Evolutionary conservation across 1,284 basidiomycete genomes (phyloP), one percentile per base, ranked within the genome.

Genomic region (Termitomyces sp.): DNA sequence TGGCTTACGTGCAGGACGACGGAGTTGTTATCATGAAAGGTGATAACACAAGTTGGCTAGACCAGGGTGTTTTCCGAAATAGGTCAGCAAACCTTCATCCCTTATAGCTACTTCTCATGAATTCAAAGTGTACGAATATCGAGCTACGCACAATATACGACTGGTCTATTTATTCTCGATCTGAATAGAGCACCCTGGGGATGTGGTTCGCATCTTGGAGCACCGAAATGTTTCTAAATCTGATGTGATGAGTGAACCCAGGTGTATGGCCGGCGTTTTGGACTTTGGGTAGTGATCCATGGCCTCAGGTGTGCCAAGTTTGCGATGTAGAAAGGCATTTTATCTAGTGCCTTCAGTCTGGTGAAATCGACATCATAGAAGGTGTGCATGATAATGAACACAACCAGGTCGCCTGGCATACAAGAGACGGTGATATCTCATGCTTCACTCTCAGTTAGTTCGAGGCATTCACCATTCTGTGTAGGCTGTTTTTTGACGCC

Each of bases 301-400:
- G 82, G 80, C 84, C 84, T 7, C 67, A 68, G 46, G 84, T 84
- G 69, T 62, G 26, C 48, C 33, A 13, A 57, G 30, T 26, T 52
- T 50, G 5, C 24, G 43, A 19, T 34, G 31, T 36, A 44, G 10
- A 13, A 7, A 17, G 34, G 30, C 24, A 28, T 21, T n/a, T 36
- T 13, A 52, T 45, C 5, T 3, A 45, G 8, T 45, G 17, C 17
- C 33, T 36, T 41, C 58, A 87, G 83, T 72, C 73, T 5, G 89
- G 89, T 5, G 89, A 92, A 70, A 88, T 92, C 38, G 90, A 92
- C 68, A 86, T 92, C 51, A 78, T 91, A 19, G 88, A 91, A 70
- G 85, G 87, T 7, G 86, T 90, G 4, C 85, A 90, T 63, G 83
- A 86, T 58, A 87, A 87, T 63, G 73, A 83, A 63, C 83, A 87